These are phyloP conservation scores for Penicillium nordicum DNA, from an alignment of 2,329 filamentous ascomycete species.

Conservation along the genomic window DNA sequence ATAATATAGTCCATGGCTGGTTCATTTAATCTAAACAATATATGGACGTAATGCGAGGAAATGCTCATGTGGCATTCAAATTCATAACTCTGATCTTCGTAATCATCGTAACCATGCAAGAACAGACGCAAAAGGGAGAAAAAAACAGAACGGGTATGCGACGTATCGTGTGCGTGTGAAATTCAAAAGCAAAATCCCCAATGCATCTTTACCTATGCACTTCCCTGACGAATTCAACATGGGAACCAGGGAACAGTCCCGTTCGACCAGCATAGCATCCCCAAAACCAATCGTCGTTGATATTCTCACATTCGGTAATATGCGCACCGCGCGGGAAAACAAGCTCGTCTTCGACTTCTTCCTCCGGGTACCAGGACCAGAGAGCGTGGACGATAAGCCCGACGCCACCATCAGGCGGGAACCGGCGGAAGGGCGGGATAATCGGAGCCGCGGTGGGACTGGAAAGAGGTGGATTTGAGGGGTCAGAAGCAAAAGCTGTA, in stretches of 20 bases:
- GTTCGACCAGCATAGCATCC: constrained; percentile 78
- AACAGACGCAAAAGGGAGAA: not conserved
- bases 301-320: constrained; percentile 76
- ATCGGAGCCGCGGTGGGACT: constrained; percentile 15
- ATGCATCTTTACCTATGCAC: constrained; percentile 19
- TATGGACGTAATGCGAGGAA: not conserved
- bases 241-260: constrained; percentile 76
- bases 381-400: constrained; percentile 62
- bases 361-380: constrained; percentile 75
- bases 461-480: not conserved
- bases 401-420: constrained; percentile 72
- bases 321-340: constrained; percentile 80
- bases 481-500: constrained; percentile 15
- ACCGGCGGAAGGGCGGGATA: constrained; percentile 35
- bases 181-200: not conserved
- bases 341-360: constrained; percentile 63
- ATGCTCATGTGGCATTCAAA: not conserved
- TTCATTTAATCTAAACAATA: not conserved
- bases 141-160: not conserved
- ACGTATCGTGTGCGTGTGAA: not conserved
- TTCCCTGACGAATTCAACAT: constrained; percentile 57
- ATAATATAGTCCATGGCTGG: not conserved
- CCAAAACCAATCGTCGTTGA: constrained; percentile 88
- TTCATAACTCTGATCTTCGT: constrained; percentile 5
- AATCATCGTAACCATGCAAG: constrained; percentile 2